Evolutionary conservation across 2,329 filamentous ascomycete genomes (phyloP).

Genomic region (Botrytis hyacinthi): DNA sequence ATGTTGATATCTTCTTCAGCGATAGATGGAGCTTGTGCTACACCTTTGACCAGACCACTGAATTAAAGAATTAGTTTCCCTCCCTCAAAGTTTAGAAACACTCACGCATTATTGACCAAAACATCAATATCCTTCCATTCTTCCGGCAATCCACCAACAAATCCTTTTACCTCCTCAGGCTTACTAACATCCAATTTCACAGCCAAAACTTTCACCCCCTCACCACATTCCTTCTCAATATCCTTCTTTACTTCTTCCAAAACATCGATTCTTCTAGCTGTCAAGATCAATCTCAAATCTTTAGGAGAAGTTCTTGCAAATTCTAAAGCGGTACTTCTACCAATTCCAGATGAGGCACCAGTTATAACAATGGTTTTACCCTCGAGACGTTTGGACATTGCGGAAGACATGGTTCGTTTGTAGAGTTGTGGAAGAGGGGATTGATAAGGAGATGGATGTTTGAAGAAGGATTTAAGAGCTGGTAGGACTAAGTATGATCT

Average conservation of each 20-base stretch:
- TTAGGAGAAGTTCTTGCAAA: slow-evolving; percentile 83
- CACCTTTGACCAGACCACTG: slow-evolving; percentile 84
- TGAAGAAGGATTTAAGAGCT: slow-evolving; percentile 7
- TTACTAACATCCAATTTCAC: slow-evolving; percentile 87
- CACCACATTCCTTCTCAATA: slow-evolving; percentile 73
- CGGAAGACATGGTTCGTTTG: slow-evolving; percentile 57
- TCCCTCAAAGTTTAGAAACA: slow-evolving; percentile 25
- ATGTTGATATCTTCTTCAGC: slow-evolving; percentile 73
- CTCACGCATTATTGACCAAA: slow-evolving; percentile 93
- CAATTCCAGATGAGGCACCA: slow-evolving; percentile 91
- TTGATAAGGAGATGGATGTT: neutral
- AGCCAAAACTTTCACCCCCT: slow-evolving; percentile 77
- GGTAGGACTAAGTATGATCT: neutral
- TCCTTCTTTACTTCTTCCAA: slow-evolving; percentile 73
- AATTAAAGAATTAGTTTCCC: slow-evolving; percentile 10
- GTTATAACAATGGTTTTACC: slow-evolving; percentile 93
- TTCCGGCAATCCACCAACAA: slow-evolving; percentile 71
- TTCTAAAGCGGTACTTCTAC: slow-evolving; percentile 77
- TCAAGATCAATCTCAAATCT: slow-evolving; percentile 79
- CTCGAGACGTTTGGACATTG: slow-evolving; percentile 77
- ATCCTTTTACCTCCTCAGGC: slow-evolving; percentile 67
- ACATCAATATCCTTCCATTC: slow-evolving; percentile 85
- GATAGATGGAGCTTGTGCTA: slow-evolving; percentile 83
- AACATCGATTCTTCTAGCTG: slow-evolving; percentile 79
- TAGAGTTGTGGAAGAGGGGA: neutral